A percentile compares a stretch with the other conserved stretches of the same genome.
These are phyloP conservation scores for Elsinoe batatas DNA, from an alignment of 2,329 filamentous ascomycete genomes.

Conservation along the genomic window DNA sequence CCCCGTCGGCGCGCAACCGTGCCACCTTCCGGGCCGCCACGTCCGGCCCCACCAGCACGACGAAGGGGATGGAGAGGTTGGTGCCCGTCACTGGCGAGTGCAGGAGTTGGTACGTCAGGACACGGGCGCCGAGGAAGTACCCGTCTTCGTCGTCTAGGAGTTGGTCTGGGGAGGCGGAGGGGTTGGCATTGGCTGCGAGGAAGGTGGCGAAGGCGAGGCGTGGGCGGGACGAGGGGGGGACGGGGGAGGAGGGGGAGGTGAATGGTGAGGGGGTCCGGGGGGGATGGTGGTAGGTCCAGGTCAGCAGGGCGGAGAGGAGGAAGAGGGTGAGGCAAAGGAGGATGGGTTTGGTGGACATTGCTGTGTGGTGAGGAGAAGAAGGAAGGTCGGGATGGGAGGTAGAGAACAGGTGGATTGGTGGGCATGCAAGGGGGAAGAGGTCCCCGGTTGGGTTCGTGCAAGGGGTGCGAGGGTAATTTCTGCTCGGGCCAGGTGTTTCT, in stretches of 20 bases:
- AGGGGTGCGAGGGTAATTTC: background rate
- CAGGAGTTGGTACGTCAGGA: constrained; percentile 31
- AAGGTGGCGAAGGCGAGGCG: constrained; percentile 31
- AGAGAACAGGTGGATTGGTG: background rate
- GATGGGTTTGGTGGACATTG: constrained; percentile 20
- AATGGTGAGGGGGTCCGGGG: too few species aligned
- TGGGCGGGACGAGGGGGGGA: background rate
- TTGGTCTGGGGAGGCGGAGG: constrained; percentile 17
- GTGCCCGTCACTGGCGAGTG: constrained; percentile 28
- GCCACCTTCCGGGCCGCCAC: constrained; percentile 26
- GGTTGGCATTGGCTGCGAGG: constrained; percentile 23
- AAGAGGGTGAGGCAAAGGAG: constrained; percentile 27
- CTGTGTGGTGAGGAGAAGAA: background rate
- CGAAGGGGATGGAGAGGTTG: constrained; percentile 29
- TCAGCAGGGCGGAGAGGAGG: constrained; percentile 26
- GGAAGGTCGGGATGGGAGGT: background rate
- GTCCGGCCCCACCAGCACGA: constrained; percentile 29
- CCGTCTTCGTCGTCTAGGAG: constrained; percentile 22
- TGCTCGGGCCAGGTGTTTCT: background rate
- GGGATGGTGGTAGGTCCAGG: constrained; percentile 22
- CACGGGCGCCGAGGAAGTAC: constrained; percentile 28
- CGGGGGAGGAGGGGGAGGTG: background rate
- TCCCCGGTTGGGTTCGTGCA: background rate
- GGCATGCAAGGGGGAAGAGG: background rate
- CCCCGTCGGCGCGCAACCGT: constrained; percentile 27